Conservation (phyloP, 2,329 filamentous ascomycete species). For the Clonostachys chloroleuca region DNA sequence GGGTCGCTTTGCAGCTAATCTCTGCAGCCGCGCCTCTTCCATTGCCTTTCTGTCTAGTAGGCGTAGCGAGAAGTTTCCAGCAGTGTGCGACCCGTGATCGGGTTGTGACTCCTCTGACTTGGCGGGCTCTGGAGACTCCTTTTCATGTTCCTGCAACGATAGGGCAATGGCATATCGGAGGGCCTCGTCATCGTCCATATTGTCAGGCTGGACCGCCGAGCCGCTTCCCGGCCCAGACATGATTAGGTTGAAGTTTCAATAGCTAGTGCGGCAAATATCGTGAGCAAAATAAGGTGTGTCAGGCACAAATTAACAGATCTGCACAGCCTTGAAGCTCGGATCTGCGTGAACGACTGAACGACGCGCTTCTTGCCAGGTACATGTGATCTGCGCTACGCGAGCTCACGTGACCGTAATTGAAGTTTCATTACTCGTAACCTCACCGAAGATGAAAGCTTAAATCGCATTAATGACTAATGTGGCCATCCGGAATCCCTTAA, state of each 20-base stretch:
- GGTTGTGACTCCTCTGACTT: constrained; percentile 4
- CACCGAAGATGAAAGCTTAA: too few species aligned
- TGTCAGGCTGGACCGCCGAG: constrained; percentile 16
- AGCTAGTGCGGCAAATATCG: too few species aligned
- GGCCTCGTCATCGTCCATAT: constrained; percentile 51
- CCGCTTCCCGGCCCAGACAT: constrained; percentile 14
- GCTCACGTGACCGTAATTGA: too few species aligned
- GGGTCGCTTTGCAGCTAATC: constrained; percentile 52
- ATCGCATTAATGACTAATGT: too few species aligned
- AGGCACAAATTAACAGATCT: too few species aligned
- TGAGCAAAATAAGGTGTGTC: too few species aligned
- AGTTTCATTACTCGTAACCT: too few species aligned
- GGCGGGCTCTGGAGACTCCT: neutral
- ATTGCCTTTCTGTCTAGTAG: constrained; percentile 74
- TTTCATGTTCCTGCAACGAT: constrained; percentile 35
- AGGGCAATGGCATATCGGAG: constrained; percentile 57
- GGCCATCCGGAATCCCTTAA: too few species aligned
- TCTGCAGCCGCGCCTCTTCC: constrained; percentile 77
- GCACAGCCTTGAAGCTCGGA: too few species aligned
- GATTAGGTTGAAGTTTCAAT: neutral
- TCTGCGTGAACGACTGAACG: too few species aligned
- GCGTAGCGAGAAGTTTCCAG: constrained; percentile 28
- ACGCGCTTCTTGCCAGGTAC: too few species aligned
- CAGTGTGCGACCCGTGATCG: neutral
- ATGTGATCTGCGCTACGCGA: too few species aligned